Base-by-base conservation (phyloP, 768 basidiomycete species). In the Mycena epipterygia region DNA sequence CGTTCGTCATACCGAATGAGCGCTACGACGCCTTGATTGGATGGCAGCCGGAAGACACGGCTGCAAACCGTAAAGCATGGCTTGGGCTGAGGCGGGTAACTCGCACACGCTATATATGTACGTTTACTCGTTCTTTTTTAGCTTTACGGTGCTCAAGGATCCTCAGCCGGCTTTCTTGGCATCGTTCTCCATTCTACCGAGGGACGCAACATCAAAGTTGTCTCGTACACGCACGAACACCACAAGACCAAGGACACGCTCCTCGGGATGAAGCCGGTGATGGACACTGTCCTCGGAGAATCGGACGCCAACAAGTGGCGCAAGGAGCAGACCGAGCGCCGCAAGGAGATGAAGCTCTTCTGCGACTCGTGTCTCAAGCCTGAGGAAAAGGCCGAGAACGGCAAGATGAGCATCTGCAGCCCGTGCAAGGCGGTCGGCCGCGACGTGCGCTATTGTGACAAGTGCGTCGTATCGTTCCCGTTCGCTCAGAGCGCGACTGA, bases 301-400 rank as follows among this genome's bases (percentile, higher is more conserved):
- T 21, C 51, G 29, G 63, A 64, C 39, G 33, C 49, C 21, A 71
- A 67, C 39, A 37, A 53, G 19, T 71, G 49, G 62, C 44, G 57
- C 41, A 71, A 62, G 41, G 70, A 66, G 32, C 64, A 66, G 57
- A 30, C 65, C 5, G 53, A 48, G 32, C 56, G 48, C 16, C 70
- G 70, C 8, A 71, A 71, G 44, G 64, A 71, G 57, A 71, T 71
- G 70, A 66, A 71, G 59, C 52, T 67, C 7, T 71, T 71, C 57
- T 71, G 70, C 57, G 64, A 66, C 48, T 13, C 57, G 33, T 71
- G 70, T 55, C 65, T 71, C 49, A 71, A 71, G 35, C 39, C 64
- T 0, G 70, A 71, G 30, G 64, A 71, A 33, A 71, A 71, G 58
- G 44, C 33, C 11, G 52, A 64, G 35, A 48, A 53, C 35, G 70